Evolutionary conservation across 345 rosid genomes (phyloP).

Genomic region (Jatropha curcas): DNA sequence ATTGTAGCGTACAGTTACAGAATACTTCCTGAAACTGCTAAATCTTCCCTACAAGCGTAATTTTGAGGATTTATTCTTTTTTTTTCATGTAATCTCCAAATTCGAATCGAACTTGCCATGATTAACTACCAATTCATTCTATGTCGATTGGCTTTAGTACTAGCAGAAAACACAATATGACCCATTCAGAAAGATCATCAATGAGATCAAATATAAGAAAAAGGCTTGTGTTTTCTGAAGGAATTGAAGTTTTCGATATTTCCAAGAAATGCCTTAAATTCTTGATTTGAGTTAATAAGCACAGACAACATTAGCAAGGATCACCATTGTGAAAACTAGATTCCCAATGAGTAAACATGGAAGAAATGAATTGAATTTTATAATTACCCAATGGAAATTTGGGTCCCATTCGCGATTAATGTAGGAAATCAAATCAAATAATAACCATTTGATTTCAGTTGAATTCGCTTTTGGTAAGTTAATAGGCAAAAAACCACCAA

Average conservation of each 20-base stretch:
- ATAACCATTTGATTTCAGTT: too few relatives aligned
- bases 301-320: not conserved
- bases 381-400: not conserved
- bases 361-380: not conserved
- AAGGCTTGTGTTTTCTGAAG: not conserved
- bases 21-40: too few relatives aligned
- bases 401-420: too few relatives aligned
- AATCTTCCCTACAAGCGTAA: too few relatives aligned
- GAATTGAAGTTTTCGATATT: constrained; percentile 3
- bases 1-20: too few relatives aligned
- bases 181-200: not conserved
- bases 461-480: too few relatives aligned
- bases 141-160: constrained; percentile 2
- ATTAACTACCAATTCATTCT: not conserved
- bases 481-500: too few relatives aligned
- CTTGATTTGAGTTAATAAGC: not conserved
- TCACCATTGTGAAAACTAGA: not conserved
- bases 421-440: too few relatives aligned
- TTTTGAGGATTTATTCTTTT: too few relatives aligned
- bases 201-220: constrained; percentile 3
- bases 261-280: not conserved
- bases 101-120: constrained; percentile 6
- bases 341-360: not conserved
- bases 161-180: not conserved
- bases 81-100: constrained; percentile 25